These are phyloP conservation scores for Pugionium dolabratum DNA, from an alignment of 345 rosid species.

Conservation along the genomic window DNA sequence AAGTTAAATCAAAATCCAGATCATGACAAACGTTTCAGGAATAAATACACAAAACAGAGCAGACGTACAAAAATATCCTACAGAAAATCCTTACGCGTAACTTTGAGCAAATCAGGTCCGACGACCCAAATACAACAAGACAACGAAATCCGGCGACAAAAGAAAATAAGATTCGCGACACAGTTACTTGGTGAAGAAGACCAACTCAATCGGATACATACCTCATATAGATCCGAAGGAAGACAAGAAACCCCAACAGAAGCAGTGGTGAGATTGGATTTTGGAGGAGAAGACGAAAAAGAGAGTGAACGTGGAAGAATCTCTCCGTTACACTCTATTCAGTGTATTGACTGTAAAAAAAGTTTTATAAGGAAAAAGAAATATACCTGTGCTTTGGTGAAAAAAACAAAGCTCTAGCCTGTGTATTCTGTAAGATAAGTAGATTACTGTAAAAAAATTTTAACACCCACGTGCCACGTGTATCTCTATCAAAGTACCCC, in stretches of 20 bases:
- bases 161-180: neutral
- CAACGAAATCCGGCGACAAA: constrained; percentile 1
- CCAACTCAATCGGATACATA: neutral
- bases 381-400: neutral
- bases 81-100: neutral
- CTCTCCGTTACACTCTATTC: constrained; percentile 35
- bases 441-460: constrained; percentile 10
- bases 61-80: neutral
- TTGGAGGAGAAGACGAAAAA: neutral
- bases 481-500: neutral
- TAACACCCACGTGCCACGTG: constrained; percentile 39
- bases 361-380: neutral
- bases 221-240: neutral
- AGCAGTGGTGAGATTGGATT: neutral
- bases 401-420: neutral
- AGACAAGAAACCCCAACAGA: neutral
- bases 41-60: constrained; percentile 20
- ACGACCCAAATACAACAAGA: constrained; percentile 22
- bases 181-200: no score
- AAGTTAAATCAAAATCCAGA: constrained; percentile 26
- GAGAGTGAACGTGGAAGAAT: neutral
- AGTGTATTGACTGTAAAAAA: constrained; percentile 29
- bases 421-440: constrained; percentile 4
- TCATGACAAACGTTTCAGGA: constrained; percentile 4
- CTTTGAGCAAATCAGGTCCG: constrained; percentile 7